Percentiles rank a stretch among this genome's conserved stretches.
These are phyloP conservation scores for Physcomitrium patens DNA, from an alignment of 225 moss, liverwort and hornwort genomes.

Conservation along the genomic window DNA sequence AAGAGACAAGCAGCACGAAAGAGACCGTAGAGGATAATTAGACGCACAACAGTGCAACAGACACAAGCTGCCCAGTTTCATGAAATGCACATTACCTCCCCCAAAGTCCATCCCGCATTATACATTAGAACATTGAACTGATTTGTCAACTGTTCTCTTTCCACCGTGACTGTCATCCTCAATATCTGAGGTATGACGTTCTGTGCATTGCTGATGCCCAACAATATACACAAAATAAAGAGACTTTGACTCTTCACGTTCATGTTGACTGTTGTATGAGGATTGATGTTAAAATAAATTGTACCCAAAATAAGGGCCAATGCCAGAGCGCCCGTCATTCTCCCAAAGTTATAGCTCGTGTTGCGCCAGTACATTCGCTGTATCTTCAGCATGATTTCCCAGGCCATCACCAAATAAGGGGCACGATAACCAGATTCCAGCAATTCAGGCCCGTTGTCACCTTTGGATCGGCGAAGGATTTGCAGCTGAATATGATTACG, in stretches of 20 bases:
- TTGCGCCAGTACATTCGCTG: conserved; percentile 88
- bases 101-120: conserved; percentile 59
- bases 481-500: conserved; percentile 90
- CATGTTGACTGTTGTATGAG: conserved; percentile 54
- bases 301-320: conserved; percentile 74
- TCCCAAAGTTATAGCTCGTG: conserved; percentile 78
- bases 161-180: conserved; percentile 26
- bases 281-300: conserved; percentile 70
- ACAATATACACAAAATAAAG: conserved; percentile 73
- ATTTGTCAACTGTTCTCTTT: conserved; percentile 53
- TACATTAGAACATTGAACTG: conserved; percentile 61
- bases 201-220: conserved; percentile 71
- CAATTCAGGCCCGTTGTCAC: conserved; percentile 60
- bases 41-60: conserved; percentile 12
- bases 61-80: conserved; percentile 10
- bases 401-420: conserved; percentile 42
- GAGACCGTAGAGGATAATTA: conserved; percentile 2
- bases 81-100: conserved; percentile 63
- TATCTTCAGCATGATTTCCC: conserved; percentile 46
- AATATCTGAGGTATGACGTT: conserved; percentile 74
- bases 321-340: conserved; percentile 57
- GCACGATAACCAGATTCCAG: conserved; percentile 58
- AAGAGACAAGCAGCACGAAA: not conserved
- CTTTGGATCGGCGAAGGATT: conserved; percentile 75
- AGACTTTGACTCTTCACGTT: conserved; percentile 62